Base-by-base conservation (phyloP, 1,284 basidiomycete species). In the Puccinia hordei region DNA sequence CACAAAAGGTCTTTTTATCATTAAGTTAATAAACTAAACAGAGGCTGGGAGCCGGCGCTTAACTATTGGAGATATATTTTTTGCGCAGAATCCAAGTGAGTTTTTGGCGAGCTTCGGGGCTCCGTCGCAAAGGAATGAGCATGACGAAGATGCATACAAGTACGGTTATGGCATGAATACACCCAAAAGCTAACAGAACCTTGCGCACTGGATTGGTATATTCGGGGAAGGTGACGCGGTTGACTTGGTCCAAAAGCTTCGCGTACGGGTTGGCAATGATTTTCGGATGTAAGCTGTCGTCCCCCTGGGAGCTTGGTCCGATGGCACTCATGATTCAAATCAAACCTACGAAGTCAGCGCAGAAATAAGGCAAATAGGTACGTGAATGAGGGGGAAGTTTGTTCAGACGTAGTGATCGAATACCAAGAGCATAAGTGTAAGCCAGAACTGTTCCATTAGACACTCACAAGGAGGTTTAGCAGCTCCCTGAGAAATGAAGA, bases 11-110 rank as follows among this genome's bases (percentile, higher is more conserved):
- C 22, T 13, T 17, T 66, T 66, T 2, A 27, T 66, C 6, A 55
- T 63, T 27, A 9, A 19, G 1, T 38, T 24, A 44, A 13, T 15
- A 46, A 22, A 4, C 35, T 5, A 66, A 66, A 76, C 19, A 10
- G 46, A 76, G 65, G n/a, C n/a, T 15, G 44, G 27, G 41, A 65
- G 41, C 6, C n/a, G 49, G n/a, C 19, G 33, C 53, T 61, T 79
- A 55, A 80, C 77, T 73, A 41, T 24, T 35, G 44, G 57, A 8
- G 30, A 80, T 38, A 51, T 80, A 72, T 71, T 80, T 69, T 63
- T 73, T 80, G 3, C 69, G 51, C 27, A 72, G 49, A 24, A 80
- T 27, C 77, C 77, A 80, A 59, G 69, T 72, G n/a, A 69, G 51
- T 59, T 71, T 63, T 49, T 80, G 65, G 15, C 77, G 68, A 33